Evolutionary conservation across 768 basidiomycete genomes (phyloP), one percentile per base, ranked within the genome.

Genomic region (Suillus lakei): DNA sequence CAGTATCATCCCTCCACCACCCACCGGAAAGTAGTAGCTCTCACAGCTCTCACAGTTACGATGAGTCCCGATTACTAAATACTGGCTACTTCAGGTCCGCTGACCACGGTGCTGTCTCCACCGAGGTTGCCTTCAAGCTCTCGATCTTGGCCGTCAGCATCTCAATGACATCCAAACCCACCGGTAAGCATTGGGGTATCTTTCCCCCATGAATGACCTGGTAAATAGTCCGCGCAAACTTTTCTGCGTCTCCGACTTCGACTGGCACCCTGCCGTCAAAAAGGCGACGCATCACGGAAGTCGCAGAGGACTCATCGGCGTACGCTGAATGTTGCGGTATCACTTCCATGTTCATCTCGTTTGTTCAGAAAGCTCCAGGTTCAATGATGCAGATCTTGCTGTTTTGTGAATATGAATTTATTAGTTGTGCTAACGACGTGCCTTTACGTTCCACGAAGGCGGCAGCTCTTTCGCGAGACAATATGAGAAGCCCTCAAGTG

Each of bases 361-460:
- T 7, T 21, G 21, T 43, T 43, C 21, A 9, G 21, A 43, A 43
- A 9, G 3, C 43, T 18, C 43, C 43, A 43, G 21, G 8, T 43
- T 43, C 18, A 7, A 43, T 43, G 18, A 16, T 9, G 44, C n/a
- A 46, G 8, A 21, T n/a, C 43, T n/a, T 0, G n/a, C 4, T 12
- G 9, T 46, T 12, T 46, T 46, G 44, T n/a, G 44, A 46, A n/a
- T 23, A 23, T 10, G n/a, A n/a, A 23, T 46, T 23, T 23, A 23
- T 23, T 23, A n/a, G n/a, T 4, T 23, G n/a, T 46, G 21, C 66
- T n/a, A n/a, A n/a, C n/a, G n/a, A n/a, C 16, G 28, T 5, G 67
- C 68, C 63, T 63, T 68, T 69, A 82, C 82, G 64, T 83, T 83
- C 82, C 83, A 84, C 16, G 69, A 70, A 1, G 80, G 81, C 18